Evolutionary conservation across 2,329 filamentous ascomycete species (phyloP).

Genomic region (Colletotrichum eremochloae): DNA sequence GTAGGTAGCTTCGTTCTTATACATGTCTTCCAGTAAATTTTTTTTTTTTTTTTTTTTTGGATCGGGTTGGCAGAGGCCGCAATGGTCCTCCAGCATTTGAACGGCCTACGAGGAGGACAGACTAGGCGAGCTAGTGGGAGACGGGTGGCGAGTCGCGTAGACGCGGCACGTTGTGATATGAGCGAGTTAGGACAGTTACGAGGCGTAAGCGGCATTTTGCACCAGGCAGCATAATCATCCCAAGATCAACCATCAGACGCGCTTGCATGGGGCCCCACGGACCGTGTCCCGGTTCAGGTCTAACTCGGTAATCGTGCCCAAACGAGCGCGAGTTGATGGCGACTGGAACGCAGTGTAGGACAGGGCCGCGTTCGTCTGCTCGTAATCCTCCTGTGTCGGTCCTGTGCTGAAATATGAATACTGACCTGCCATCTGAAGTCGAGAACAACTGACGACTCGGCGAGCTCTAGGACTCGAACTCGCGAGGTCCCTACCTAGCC

Average conservation of each 20-base stretch:
- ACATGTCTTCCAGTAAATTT: background rate
- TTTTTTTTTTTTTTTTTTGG: background rate
- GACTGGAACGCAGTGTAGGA: background rate
- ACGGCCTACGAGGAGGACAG: background rate
- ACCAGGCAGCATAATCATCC: slow-evolving; percentile 24
- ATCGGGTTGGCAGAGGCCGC: background rate
- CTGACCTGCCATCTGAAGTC: background rate
- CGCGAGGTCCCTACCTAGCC: background rate
- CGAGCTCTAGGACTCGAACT: background rate
- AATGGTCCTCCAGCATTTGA: background rate
- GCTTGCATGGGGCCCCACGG: background rate
- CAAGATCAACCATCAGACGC: background rate
- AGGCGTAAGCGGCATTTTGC: slow-evolving; percentile 27
- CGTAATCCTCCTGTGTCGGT: background rate
- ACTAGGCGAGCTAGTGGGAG: background rate
- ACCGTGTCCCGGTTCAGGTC: background rate
- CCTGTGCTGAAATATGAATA: background rate
- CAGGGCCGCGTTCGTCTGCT: background rate
- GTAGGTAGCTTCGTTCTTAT: background rate
- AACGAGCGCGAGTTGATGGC: background rate
- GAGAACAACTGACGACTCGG: background rate
- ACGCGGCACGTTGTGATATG: slow-evolving; percentile 17
- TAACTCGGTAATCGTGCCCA: background rate
- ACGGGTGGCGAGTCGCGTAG: background rate
- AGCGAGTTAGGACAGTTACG: slow-evolving; percentile 22